A percentile compares a stretch with the other conserved stretches of the same genome.
Conservation (phyloP, 805 yeast genomes). For the Candida verbasci region DNA sequence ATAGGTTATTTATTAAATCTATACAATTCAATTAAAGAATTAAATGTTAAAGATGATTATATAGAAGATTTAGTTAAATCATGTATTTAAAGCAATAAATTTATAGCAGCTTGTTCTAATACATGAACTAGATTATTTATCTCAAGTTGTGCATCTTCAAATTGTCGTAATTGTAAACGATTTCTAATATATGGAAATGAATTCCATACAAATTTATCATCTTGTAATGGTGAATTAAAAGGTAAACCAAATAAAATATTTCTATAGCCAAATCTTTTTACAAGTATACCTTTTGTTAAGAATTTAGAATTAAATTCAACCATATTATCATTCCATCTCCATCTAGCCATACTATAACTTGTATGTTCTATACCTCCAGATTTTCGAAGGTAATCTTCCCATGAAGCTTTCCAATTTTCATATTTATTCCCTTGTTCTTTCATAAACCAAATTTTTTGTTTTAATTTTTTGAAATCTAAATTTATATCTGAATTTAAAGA, state of each 20-base stretch:
- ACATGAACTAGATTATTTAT: slow-evolving; percentile 37
- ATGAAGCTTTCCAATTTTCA: slow-evolving; percentile 54
- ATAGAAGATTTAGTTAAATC: slow-evolving; percentile 29
- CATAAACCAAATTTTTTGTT: slow-evolving; percentile 19
- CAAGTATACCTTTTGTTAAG: slow-evolving; percentile 31
- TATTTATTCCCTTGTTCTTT: slow-evolving; percentile 40
- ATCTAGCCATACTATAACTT: slow-evolving; percentile 62
- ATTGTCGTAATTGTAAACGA: slow-evolving; percentile 46
- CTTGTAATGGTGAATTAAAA: slow-evolving; percentile 45
- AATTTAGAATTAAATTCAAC: slow-evolving; percentile 52
- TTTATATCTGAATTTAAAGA: slow-evolving; percentile 10
- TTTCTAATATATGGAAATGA: slow-evolving; percentile 79
- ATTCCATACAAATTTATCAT: slow-evolving; percentile 45
- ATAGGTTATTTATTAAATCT: slow-evolving; percentile 62
- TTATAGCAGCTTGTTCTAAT: slow-evolving; percentile 16
- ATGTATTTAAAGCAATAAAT: slow-evolving; percentile 9
- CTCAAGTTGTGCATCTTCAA: slow-evolving; percentile 52
- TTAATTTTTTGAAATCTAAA: slow-evolving; percentile 21
- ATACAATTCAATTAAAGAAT: slow-evolving; percentile 37
- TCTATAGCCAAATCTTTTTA: slow-evolving; percentile 57
- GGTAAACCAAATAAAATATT: slow-evolving; percentile 72
- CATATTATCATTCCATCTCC: slow-evolving; percentile 77
- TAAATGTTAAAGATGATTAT: slow-evolving; percentile 30
- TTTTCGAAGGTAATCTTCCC: slow-evolving; percentile 46
- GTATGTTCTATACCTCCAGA: slow-evolving; percentile 67